Evolutionary conservation across 2,329 filamentous ascomycete genomes (phyloP).

Genomic region (Didymella keratinophila): DNA sequence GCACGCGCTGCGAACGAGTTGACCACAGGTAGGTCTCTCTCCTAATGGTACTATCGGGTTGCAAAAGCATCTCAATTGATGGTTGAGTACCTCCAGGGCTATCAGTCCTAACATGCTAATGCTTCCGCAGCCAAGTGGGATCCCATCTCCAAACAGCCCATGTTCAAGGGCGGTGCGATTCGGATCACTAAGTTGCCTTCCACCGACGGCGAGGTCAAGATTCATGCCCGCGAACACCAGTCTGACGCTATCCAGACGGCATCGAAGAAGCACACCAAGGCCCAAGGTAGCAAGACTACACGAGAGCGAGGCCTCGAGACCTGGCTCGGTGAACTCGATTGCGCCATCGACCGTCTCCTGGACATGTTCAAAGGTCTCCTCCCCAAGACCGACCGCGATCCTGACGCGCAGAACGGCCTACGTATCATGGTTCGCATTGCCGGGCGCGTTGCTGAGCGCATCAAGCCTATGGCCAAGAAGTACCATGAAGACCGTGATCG

Average conservation of each 20-base stretch:
- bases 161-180: constrained; percentile 18
- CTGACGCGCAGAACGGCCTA: constrained; percentile 10
- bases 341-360: constrained; percentile 2
- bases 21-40: constrained; percentile 10
- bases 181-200: constrained; percentile 14
- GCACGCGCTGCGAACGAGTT: constrained; percentile 15
- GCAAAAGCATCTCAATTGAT: too few relatives aligned
- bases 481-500: constrained; percentile 13
- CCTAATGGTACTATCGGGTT: neutral
- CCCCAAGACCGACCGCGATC: constrained; percentile 10
- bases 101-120: constrained; percentile 4
- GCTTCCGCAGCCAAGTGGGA: constrained; percentile 14
- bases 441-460: constrained; percentile 2
- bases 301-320: constrained; percentile 8
- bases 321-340: constrained; percentile 16
- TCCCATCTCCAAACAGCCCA: constrained; percentile 19
- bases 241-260: constrained; percentile 5
- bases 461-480: constrained; percentile 12
- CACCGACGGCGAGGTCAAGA: constrained; percentile 12
- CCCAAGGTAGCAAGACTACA: neutral
- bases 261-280: constrained; percentile 2
- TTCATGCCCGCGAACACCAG: constrained; percentile 15
- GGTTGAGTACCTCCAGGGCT: too few relatives aligned
- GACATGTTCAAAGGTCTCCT: neutral
- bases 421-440: constrained; percentile 12